Evolutionary conservation across 768 basidiomycete species (phyloP), one percentile per base, ranked within the genome.

Genomic region (Leccinellum rugosiceps): DNA sequence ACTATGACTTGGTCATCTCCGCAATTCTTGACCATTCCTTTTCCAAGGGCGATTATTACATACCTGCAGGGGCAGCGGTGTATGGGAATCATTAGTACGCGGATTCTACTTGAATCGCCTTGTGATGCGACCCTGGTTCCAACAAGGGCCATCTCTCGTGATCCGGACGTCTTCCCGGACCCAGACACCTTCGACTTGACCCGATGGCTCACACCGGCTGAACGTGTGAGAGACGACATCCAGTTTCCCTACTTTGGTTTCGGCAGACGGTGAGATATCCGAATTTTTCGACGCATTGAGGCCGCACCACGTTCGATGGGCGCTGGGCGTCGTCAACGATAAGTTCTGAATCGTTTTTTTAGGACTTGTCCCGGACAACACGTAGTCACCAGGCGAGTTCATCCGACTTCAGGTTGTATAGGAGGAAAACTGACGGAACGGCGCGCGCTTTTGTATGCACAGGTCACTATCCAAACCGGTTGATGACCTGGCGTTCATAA

Each of bases 361-460:
- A 80, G 84, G 14, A 77, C 85, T 3, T 87, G 84, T 57, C 84
- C 83, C 0, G 85, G 84, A 1, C 80, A 82, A 60, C 77, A 84
- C 66, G 76, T 87, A 44, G 83, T 53, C 5, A 43, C 23, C 25
- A 73, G 73, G 78, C 75, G 59, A 64, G 71, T 68, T 0, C 15
- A 19, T 17, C 35, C 11, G 19, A 19, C 34, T 30, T n/a, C 38
- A 10, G n/a, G n/a, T 31, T 15, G 21, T 14, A 9, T 25, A 13
- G 15, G 13, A 43, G 2, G 3, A 10, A 15, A 23, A 9, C 19
- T 51, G 26, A 62, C 9, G 19, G 23, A 31, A 21, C 9, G 8
- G 3, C 35, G 17, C 17, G n/a, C 9, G n/a, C 38, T 10, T 41
- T 41, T 9, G 17, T 19, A 41, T 30, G 25, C 1, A 58, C 54